A percentile compares a stretch with the other conserved stretches of the same genome.
phyloP scores from a whole-genome alignment of 2,329 filamentous ascomycete species.

The Fusarium irregulare region DNA sequence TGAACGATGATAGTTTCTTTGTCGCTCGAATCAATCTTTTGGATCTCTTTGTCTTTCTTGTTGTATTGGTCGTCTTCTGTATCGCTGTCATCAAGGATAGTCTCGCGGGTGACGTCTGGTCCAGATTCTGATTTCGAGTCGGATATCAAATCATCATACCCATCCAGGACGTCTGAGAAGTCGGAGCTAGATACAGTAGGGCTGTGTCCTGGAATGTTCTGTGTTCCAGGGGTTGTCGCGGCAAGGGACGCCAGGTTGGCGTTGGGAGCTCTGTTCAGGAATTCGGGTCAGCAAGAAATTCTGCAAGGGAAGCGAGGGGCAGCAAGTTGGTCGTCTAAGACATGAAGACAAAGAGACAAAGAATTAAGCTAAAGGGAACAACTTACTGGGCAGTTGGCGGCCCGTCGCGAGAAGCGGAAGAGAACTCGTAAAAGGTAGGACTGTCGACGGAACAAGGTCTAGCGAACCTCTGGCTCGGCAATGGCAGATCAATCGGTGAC shows the following conservation, averaged over 20 bases:
- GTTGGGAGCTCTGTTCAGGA: constrained; percentile 40
- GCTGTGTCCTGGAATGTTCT: constrained; percentile 56
- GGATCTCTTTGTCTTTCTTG: constrained; percentile 43
- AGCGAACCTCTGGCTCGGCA: constrained; percentile 65
- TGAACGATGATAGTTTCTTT: constrained; percentile 29
- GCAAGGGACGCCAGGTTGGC: constrained; percentile 43
- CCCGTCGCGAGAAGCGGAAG: constrained; percentile 44
- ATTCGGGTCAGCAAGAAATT: constrained; percentile 47
- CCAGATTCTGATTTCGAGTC: constrained; percentile 47
- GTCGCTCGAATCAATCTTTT: constrained; percentile 39
- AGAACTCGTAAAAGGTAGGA: constrained; percentile 71
- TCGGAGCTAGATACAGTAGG: constrained; percentile 59
- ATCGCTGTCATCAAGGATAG: constrained; percentile 41
- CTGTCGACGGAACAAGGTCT: constrained; percentile 68
- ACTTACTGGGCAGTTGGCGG: constrained; percentile 46
- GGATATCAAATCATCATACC: constrained; percentile 58
- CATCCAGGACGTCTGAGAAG: constrained; percentile 56
- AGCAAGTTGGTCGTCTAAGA: constrained; percentile 10
- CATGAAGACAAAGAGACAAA: constrained; percentile 21
- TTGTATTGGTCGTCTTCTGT: constrained; percentile 43
- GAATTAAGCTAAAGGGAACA: not conserved
- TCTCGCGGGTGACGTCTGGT: constrained; percentile 44
- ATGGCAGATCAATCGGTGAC: constrained; percentile 56
- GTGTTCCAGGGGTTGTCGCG: constrained; percentile 44
- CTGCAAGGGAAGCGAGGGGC: constrained; percentile 10